Evolutionary conservation across 345 rosid species (phyloP).

Genomic region (Murraya koenigii): DNA sequence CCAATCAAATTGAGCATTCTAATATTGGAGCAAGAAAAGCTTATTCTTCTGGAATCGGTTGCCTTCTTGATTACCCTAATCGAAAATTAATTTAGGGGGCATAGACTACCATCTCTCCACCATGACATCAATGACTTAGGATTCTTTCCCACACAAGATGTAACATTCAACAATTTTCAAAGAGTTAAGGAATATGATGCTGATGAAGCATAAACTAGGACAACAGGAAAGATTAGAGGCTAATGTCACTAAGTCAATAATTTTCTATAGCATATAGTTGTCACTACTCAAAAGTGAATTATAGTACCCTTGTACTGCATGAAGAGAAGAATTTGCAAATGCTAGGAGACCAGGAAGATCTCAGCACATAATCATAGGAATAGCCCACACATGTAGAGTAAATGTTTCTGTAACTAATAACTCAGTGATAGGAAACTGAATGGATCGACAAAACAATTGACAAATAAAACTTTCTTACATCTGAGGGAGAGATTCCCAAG

Average conservation of each 20-base stretch:
- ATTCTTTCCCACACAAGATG: not conserved
- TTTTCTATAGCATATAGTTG: not conserved
- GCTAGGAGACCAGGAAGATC: not conserved
- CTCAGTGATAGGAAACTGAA: not conserved
- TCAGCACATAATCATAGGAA: not conserved
- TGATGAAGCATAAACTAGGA: not conserved
- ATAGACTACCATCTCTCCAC: not conserved
- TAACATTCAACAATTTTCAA: not conserved
- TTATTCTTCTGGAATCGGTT: not conserved
- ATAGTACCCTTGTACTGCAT: not conserved
- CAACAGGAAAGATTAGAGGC: not conserved
- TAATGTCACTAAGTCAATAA: not conserved
- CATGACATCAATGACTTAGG: not conserved
- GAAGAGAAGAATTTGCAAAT: not conserved
- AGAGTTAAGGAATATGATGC: not conserved
- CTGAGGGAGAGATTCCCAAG: not conserved
- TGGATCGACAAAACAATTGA: not conserved
- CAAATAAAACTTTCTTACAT: not conserved
- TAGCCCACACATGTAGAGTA: not conserved
- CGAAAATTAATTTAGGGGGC: not conserved
- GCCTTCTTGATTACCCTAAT: not conserved
- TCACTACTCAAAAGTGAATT: too few species aligned
- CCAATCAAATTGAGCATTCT: not conserved
- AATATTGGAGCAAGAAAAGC: not conserved
- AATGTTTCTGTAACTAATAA: not conserved